phyloP scores from a whole-genome alignment of 139 green algal species.

The Tetradesmus obliquus region DNA sequence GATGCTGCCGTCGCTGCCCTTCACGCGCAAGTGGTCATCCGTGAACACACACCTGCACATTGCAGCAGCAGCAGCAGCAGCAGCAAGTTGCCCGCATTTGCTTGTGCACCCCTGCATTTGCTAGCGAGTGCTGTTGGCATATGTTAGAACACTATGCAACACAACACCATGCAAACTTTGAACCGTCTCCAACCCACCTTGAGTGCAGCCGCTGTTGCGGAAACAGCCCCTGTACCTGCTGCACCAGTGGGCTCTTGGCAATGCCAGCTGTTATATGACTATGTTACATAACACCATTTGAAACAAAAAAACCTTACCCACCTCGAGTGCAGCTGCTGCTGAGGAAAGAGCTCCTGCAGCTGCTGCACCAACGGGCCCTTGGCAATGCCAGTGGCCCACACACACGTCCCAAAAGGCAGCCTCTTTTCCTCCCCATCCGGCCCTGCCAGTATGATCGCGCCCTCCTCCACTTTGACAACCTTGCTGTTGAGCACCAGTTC shows the following conservation, averaged over 20 bases:
- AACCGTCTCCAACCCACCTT: slow-evolving; percentile 47
- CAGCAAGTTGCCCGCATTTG: too few relatives aligned
- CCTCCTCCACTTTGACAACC: slow-evolving; percentile 65
- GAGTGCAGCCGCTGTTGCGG: slow-evolving; percentile 85
- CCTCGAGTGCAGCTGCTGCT: slow-evolving; percentile 87
- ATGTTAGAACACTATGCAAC: too few relatives aligned
- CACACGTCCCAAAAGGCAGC: slow-evolving; percentile 88
- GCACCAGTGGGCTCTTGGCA: slow-evolving; percentile 90
- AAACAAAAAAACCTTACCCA: neutral
- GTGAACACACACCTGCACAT: slow-evolving; percentile 73
- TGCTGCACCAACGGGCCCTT: slow-evolving; percentile 89
- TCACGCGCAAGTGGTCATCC: slow-evolving; percentile 83
- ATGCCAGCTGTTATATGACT: neutral
- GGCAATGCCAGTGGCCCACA: slow-evolving; percentile 93
- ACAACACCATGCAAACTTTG: too few relatives aligned
- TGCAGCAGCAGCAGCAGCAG: too few relatives aligned
- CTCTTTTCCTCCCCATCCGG: slow-evolving; percentile 62
- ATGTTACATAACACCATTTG: too few relatives aligned
- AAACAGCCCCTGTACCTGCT: slow-evolving; percentile 78
- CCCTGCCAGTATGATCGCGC: slow-evolving; percentile 62
- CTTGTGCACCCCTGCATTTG: too few relatives aligned
- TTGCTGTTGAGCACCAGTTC: slow-evolving; percentile 82
- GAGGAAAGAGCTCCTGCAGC: slow-evolving; percentile 76
- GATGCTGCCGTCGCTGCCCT: slow-evolving; percentile 83
- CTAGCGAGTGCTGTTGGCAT: neutral